Evolutionary conservation across 768 basidiomycete species (phyloP), one percentile per base, ranked within the genome.

Genomic region (Leccinum longicurvipes): DNA sequence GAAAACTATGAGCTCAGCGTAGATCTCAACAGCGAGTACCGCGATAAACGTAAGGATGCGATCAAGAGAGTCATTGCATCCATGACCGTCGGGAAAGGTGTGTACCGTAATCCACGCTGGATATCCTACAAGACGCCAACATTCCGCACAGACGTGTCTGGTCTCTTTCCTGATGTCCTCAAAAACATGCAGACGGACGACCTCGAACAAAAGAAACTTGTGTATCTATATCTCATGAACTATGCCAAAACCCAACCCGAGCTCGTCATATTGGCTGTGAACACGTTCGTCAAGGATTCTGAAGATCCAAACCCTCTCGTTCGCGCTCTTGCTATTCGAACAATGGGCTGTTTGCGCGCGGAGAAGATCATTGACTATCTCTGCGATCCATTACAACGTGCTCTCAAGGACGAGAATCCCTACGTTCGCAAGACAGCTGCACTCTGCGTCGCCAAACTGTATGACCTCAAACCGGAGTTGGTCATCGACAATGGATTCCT

Each of bases 141-240:
- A 5, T 41, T 25, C 41, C 41, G 45, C 17, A 12, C 51, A 90
- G 89, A 93, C 73, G 90, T 93, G 74, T 89, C 88, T 66, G 94
- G 95, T 21, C 83, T 98, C 62, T 98, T 98, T 69, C 95, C 96
- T 8, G 93, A 98, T 74, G 96, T 98, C 28, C 85, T 99, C 67
- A 97, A 97, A 82, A 98, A 98, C 74, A 97, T 94, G 95, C 96
- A 98, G 76, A 98, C 97, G 24, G 96, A 99, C 50, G 96, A 98
- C 72, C 83, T 99, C 52, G 97, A 99, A 73, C 97, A 98, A 77
- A 99, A 98, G 84, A 98, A 99, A 74, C 89, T 99, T 31, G 97
- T 98, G n/a, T 98, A 97, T 67, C 83, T 97, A 23, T 98, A 98
- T 73, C 85, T 99, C 56, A 98, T 98, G 91, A 99, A 99, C 77